phyloP scores from a whole-genome alignment of 2,329 filamentous ascomycete species.

The Stagonosporopsis rhizophila region DNA sequence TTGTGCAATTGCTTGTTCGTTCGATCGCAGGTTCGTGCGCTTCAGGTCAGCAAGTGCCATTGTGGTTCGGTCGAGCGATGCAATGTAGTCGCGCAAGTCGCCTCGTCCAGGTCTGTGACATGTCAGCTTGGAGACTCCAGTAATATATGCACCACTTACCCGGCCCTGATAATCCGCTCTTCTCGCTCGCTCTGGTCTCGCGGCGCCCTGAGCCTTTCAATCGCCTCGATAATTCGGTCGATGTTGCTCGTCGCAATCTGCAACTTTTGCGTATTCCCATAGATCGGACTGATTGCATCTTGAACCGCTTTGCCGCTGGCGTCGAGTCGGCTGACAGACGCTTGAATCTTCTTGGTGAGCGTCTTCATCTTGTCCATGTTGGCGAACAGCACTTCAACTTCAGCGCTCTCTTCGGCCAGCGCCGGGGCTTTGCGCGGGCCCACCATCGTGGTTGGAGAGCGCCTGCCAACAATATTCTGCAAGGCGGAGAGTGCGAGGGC shows the following conservation, averaged over 20 bases:
- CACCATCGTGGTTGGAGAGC: slow-evolving; percentile 55
- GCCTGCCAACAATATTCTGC: slow-evolving; percentile 23
- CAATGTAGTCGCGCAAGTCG: slow-evolving; percentile 83
- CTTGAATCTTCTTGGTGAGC: slow-evolving; percentile 94
- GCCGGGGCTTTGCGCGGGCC: slow-evolving; percentile 61
- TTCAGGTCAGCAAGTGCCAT: slow-evolving; percentile 85
- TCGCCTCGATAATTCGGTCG: slow-evolving; percentile 82
- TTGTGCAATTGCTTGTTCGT: slow-evolving; percentile 86
- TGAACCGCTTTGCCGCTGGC: slow-evolving; percentile 88
- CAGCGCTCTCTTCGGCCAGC: slow-evolving; percentile 70
- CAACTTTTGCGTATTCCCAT: slow-evolving; percentile 87
- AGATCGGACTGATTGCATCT: slow-evolving; percentile 90
- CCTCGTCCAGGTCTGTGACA: slow-evolving; percentile 58
- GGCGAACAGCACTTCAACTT: slow-evolving; percentile 70
- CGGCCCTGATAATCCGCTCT: slow-evolving; percentile 86
- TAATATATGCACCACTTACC: slow-evolving; percentile 54
- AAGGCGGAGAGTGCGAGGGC: slow-evolving; percentile 9
- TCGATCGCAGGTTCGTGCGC: slow-evolving; percentile 88
- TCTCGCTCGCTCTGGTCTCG: slow-evolving; percentile 90
- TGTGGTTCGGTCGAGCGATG: slow-evolving; percentile 86
- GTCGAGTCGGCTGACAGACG: slow-evolving; percentile 82
- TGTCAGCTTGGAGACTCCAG: background rate
- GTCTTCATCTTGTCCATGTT: slow-evolving; percentile 90
- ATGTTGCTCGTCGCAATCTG: slow-evolving; percentile 91
- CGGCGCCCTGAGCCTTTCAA: slow-evolving; percentile 88